These are phyloP conservation scores for Drechslerella dactyloides DNA, from an alignment of 2,329 filamentous ascomycete genomes.

Conservation along the genomic window DNA sequence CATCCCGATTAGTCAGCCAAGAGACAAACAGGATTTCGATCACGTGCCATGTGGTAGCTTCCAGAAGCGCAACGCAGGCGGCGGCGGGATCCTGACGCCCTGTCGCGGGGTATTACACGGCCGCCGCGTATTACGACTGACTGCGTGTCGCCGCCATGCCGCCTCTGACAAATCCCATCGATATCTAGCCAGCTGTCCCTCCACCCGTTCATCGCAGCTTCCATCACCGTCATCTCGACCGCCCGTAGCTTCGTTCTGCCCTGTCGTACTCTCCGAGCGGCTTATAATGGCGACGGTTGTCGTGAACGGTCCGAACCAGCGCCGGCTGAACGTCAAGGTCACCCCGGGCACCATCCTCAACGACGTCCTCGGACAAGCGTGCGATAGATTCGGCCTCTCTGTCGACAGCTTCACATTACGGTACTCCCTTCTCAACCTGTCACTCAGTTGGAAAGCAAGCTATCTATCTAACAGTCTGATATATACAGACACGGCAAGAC, in stretches of 20 bases:
- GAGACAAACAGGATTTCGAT: neutral
- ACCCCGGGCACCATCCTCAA: constrained; percentile 79
- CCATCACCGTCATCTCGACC: neutral
- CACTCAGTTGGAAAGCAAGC: neutral
- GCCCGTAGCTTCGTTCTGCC: neutral
- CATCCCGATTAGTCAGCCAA: neutral
- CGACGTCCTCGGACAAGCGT: constrained; percentile 86
- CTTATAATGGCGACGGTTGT: constrained; percentile 35
- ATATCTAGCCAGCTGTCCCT: neutral
- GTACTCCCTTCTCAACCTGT: constrained; percentile 14
- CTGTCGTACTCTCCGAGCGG: neutral
- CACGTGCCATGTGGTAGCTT: constrained; percentile 1
- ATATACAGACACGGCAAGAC: constrained; percentile 76
- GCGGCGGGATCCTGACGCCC: neutral
- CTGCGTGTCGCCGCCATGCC: constrained; percentile 1
- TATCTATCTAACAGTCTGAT: neutral
- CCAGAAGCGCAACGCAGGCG: neutral
- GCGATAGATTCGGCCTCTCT: constrained; percentile 76
- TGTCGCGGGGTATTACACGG: constrained; percentile 1
- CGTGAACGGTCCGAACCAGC: constrained; percentile 63
- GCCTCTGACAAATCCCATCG: neutral
- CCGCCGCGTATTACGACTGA: neutral
- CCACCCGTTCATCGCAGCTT: neutral
- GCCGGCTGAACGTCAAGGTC: constrained; percentile 81
- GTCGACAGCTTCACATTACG: constrained; percentile 68